Conservation (phyloP, 169 alveolate genomes). For the Plasmodium knowlesi region DNA sequence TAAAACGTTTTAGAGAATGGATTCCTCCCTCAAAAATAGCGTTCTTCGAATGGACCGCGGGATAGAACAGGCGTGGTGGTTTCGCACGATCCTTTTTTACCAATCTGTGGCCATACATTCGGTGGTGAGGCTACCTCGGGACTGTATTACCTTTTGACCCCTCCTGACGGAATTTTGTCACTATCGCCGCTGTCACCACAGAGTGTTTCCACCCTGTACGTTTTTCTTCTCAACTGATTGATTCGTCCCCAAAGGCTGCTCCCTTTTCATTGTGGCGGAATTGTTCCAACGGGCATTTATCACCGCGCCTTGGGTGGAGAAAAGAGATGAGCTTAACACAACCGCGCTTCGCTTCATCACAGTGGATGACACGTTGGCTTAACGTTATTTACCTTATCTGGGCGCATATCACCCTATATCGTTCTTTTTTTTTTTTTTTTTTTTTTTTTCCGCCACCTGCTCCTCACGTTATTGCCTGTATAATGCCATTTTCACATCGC, state of each 20-base stretch:
- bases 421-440: neutral
- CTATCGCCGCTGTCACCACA: neutral
- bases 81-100: neutral
- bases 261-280: neutral
- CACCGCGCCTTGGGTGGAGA: neutral
- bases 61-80: neutral
- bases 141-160: neutral
- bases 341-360: neutral
- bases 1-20: neutral
- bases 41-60: neutral
- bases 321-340: neutral
- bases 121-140: neutral
- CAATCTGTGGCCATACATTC: neutral
- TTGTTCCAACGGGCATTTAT: neutral
- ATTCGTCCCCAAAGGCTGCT: neutral
- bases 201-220: neutral
- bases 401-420: neutral
- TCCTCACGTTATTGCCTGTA: neutral
- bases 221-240: neutral
- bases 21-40: neutral
- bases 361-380: neutral
- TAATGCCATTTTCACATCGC: neutral
- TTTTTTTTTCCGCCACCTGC: neutral
- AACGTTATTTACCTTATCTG: neutral
- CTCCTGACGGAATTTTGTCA: neutral